A percentile compares a stretch with the other conserved stretches of the same genome.
phyloP scores from a whole-genome alignment of 805 yeast genomes.

The Suhomyces prunicola region DNA sequence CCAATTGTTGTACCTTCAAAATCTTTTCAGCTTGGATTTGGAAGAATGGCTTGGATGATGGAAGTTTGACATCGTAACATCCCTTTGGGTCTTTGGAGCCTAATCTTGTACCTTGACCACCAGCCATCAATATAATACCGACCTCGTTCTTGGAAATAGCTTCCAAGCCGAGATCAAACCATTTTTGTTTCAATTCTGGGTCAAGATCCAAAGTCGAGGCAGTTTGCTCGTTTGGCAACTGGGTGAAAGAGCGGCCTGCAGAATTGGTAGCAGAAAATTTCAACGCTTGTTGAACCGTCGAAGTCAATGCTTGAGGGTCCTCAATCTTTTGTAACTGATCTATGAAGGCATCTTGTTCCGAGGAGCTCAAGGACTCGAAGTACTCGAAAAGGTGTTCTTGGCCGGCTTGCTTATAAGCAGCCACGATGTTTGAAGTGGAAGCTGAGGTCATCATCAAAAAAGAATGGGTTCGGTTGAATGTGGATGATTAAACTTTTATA shows the following conservation, averaged over 20 bases:
- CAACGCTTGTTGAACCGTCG: slow-evolving; percentile 48
- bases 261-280: slow-evolving; percentile 27
- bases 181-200: slow-evolving; percentile 26
- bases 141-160: slow-evolving; percentile 73
- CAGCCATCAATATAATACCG: slow-evolving; percentile 91
- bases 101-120: slow-evolving; percentile 96
- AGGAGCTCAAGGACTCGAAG: slow-evolving; percentile 37
- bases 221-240: slow-evolving; percentile 43
- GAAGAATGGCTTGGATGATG: slow-evolving; percentile 79
- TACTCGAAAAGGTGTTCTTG: slow-evolving; percentile 54
- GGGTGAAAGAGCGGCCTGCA: slow-evolving; percentile 35
- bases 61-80: slow-evolving; percentile 82
- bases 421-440: slow-evolving; percentile 11
- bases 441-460: slow-evolving; percentile 8
- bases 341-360: slow-evolving; percentile 34
- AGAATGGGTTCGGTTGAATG: background rate
- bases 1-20: slow-evolving; percentile 55
- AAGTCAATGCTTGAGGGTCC: slow-evolving; percentile 40
- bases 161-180: slow-evolving; percentile 56
- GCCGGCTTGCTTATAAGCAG: slow-evolving; percentile 42
- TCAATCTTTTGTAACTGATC: slow-evolving; percentile 40
- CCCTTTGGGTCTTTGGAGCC: slow-evolving; percentile 94
- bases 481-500: background rate
- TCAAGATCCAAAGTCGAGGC: slow-evolving; percentile 51
- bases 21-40: slow-evolving; percentile 92